Evolutionary conservation across 495 filamentous ascomycete species (phyloP).

Genomic region (Clavariopsis aquatica): DNA sequence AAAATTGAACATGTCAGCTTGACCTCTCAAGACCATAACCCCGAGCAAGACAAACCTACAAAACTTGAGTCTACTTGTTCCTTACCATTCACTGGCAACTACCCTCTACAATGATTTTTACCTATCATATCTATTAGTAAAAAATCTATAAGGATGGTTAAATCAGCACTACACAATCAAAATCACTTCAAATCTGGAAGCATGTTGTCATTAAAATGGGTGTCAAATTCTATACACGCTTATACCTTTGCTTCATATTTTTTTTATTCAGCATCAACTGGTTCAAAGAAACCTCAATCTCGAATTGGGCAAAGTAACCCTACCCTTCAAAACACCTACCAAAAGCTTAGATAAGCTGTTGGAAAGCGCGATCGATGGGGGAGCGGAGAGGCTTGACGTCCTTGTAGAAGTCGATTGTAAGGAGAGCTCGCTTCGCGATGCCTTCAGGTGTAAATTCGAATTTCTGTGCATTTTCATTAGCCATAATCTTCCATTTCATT

Average conservation of each 20-base stretch:
- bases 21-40: no score
- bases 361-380: conserved; percentile 91
- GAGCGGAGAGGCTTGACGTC: conserved; percentile 82
- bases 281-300: neutral
- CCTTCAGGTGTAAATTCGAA: conserved; percentile 99
- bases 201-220: neutral
- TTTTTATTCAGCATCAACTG: neutral
- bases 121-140: no score
- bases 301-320: neutral
- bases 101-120: no score
- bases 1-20: no score
- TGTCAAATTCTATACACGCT: neutral
- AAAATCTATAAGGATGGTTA: no score
- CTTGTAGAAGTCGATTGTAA: conserved; percentile 97
- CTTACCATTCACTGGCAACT: no score
- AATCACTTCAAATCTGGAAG: no score
- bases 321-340: neutral
- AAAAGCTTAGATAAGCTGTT: conserved; percentile 69
- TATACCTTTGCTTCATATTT: neutral
- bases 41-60: no score
- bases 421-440: conserved; percentile 87
- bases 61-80: no score
- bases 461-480: conserved; percentile 59
- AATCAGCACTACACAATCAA: no score
- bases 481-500: neutral